Evolutionary conservation across 441 rosid species (phyloP).

Genomic region (Melastoma candidum): DNA sequence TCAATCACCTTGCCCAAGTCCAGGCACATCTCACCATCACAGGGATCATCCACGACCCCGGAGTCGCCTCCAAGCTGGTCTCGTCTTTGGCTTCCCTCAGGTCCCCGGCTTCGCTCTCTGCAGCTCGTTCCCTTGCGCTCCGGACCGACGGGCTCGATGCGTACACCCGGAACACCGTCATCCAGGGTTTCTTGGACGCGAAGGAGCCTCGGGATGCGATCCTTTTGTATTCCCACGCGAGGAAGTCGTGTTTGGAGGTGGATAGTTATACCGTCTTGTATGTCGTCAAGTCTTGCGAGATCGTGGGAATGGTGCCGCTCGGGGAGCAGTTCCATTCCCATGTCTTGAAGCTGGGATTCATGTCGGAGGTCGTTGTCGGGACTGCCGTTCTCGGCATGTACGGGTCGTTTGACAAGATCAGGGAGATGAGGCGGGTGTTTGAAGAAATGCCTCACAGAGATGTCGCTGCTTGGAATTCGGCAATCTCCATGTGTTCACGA

Average conservation of each 20-base stretch:
- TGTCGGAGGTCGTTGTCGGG: slow-evolving; percentile 14
- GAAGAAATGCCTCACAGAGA: slow-evolving; percentile 24
- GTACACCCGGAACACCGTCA: slow-evolving; percentile 21
- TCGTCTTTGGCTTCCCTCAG: slow-evolving; percentile 4
- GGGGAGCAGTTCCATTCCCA: slow-evolving; percentile 22
- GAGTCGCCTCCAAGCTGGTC: slow-evolving; percentile 20
- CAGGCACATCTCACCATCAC: slow-evolving; percentile 16
- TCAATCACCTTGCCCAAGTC: slow-evolving; percentile 11
- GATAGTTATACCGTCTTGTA: slow-evolving; percentile 18
- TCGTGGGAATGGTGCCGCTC: slow-evolving; percentile 1
- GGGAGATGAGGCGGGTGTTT: slow-evolving; percentile 10
- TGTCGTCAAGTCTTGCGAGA: slow-evolving; percentile 17
- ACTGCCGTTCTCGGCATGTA: slow-evolving; percentile 17
- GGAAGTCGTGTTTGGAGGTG: slow-evolving; percentile 6
- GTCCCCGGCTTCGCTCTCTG: background rate
- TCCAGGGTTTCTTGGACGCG: slow-evolving; percentile 16
- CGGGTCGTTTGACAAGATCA: slow-evolving; percentile 3
- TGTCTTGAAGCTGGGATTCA: slow-evolving; percentile 19
- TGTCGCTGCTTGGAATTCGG: slow-evolving; percentile 20
- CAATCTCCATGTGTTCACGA: slow-evolving; percentile 10
- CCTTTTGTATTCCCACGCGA: slow-evolving; percentile 16
- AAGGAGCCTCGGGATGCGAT: slow-evolving; percentile 13
- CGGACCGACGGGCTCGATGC: slow-evolving; percentile 16
- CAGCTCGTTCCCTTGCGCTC: slow-evolving; percentile 17
- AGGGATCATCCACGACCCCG: slow-evolving; percentile 12